Conservation (phyloP, 345 rosid species). For the Boechera retrofracta region DNA sequence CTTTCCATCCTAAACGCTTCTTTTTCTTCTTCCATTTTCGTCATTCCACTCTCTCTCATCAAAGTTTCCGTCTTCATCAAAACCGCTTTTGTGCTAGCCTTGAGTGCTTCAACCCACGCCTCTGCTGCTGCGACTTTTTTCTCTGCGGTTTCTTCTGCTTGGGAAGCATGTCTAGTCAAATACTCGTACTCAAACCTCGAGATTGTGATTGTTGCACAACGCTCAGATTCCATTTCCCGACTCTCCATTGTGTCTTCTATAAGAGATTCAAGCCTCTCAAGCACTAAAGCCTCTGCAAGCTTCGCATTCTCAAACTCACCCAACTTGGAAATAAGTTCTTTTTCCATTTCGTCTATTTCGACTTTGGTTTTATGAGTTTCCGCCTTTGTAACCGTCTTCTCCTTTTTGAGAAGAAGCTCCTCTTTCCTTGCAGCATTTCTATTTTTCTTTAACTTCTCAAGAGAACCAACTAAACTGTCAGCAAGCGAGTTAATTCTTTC, state of each 20-base stretch:
- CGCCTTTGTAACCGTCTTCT: conserved; percentile 52
- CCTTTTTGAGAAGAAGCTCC: conserved; percentile 52
- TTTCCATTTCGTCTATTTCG: conserved; percentile 61
- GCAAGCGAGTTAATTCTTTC: conserved; percentile 58
- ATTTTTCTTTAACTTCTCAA: conserved; percentile 64
- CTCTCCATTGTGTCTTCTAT: conserved; percentile 49
- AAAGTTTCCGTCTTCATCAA: conserved; percentile 60
- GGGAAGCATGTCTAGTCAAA: conserved; percentile 60
- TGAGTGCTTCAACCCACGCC: conserved; percentile 87
- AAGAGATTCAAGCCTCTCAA: conserved; percentile 59
- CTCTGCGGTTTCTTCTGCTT: conserved; percentile 79
- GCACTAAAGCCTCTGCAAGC: conserved; percentile 58
- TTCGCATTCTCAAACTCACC: conserved; percentile 64
- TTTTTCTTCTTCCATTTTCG: conserved; percentile 55
- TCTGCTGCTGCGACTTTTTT: conserved; percentile 81
- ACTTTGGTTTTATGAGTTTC: conserved; percentile 56
- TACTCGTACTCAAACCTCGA: conserved; percentile 80
- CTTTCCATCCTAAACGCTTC: conserved; percentile 44
- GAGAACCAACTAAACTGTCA: conserved; percentile 54
- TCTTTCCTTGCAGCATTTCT: conserved; percentile 60
- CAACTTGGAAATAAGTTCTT: conserved; percentile 53
- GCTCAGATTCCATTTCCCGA: conserved; percentile 56
- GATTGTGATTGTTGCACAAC: conserved; percentile 56
- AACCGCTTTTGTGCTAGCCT: conserved; percentile 64
- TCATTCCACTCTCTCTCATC: conserved; percentile 49